Evolutionary conservation across 306 rosid genomes (phyloP), one percentile per base, ranked within the genome.

Genomic region (Castanea sativa): DNA sequence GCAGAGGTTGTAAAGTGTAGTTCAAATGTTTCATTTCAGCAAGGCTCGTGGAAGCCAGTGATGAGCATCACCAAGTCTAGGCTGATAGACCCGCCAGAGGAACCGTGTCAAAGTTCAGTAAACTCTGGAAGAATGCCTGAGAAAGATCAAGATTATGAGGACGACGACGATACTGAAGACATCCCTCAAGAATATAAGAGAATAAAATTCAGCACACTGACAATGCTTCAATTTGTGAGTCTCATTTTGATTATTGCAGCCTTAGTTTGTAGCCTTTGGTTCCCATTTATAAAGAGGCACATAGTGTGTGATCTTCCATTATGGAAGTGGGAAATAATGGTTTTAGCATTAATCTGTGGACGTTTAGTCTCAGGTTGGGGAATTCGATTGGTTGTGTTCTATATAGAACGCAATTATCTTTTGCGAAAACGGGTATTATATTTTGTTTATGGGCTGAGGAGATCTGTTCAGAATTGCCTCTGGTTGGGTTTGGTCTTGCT

Each of bases 261-360:
- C n/a, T 75, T 83, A 6, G 55, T 73, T 78, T 86, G 87, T 57
- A 83, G 77, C 43, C 51, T 81, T 41, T 78, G 83, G 77, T 23
- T 86, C 81, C 83, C 85, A 0, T n/a, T 74, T 11, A 18, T 83
- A 15, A 78, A 33, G 79, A 74, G 83, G 61, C 63, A 55, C 16
- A 75, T 32, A 7, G 14, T 83, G 74, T 81, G 86, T 81, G 82
- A 73, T 51, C 90, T 86, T 86, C 90, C 87, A 14, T 65, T 81
- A 23, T 84, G 90, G 90, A 86, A 86, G 73, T 86, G 90, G 90
- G 90, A 81, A 10, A 35, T 83, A 7, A 23, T 82, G 76, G 82
- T 83, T 52, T 71, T 86, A 69, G 90, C 84, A 1, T 64, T 83
- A 45, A 83, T 78, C 55, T 86, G 79, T 73, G 90, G 90, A 3